Base-by-base conservation (phyloP, 768 basidiomycete genomes). In the Neoboletus magnificus region DNA sequence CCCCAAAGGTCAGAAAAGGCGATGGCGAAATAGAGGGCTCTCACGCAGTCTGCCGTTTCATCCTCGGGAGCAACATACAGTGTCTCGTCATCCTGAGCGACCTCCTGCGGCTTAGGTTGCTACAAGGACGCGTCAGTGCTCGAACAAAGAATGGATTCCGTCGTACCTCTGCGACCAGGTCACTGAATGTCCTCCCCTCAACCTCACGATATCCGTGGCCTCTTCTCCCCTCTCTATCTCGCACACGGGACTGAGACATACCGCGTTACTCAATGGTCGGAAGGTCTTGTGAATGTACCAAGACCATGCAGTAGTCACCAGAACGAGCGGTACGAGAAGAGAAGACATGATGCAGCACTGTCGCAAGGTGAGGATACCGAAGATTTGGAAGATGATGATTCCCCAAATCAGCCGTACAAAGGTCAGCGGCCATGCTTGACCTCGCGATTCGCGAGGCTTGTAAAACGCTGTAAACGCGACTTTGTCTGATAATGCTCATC, bases 381-480 rank as follows among this genome's bases (percentile, higher is more conserved):
- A 97, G 43, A 94, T 69, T 53, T 95, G 85, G 79, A 95, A 98
- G 51, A 96, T 91, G 68, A 96, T 68, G 53, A 98, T 82, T 43
- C 91, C 95, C 88, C 91, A 92, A 32, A 95, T 87, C 39, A 97
- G 83, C 9, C 96, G 89, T 27, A 85, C 81, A 70, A 95, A 98
- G 0, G 97, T 95, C 62, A 98, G 85, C 0, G 93, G 93, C 96
- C 97, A 98, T 1, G 95, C 97, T 74, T 98, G 94, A 2, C 97
- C 97, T 62, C 89, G 90, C 2, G 91, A 93, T 73, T 98, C 95
- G 72, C 97, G 98, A 0, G 97, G 96, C 66, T 98, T 98, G 77
- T 97, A 97, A 77, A 96, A 98, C 20, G 97, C 94, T 97, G 66
- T 0, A 43, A 45, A 40, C 50, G 12, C n/a, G 32, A 35, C 6